Base-by-base conservation (phyloP, 2,329 filamentous ascomycete genomes). In the Colletotrichum sp. region DNA sequence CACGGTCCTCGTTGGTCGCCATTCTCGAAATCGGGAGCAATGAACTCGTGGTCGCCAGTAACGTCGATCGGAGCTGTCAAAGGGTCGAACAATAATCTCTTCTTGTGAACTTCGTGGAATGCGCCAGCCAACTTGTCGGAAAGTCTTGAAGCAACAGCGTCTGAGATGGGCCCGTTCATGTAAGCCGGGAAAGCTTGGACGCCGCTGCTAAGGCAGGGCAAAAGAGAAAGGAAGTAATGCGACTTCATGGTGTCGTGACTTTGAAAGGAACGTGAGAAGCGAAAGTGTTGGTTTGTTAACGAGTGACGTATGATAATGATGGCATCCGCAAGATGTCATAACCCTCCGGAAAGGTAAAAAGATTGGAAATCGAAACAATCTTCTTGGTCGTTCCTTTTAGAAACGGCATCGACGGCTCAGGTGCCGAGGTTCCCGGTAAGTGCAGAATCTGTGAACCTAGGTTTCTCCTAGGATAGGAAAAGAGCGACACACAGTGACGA, bases 1-100 rank as follows among this genome's bases (percentile, higher is more conserved):
- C 84, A 86, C 26, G 81, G 36, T 65, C 80, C 14, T 78, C 81
- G 39, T 73, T 79, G 81, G 26, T 78, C 80, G 7, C 81, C 81
- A 10, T 71, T 78, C 14, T 78, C 68, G 28, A 79, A 81, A 43
- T 82, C 75, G 0, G 81, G 81, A 0, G 81, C 70, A 7, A 65
- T 65, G n/a, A 83, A 83, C 55, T 79, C 63, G 67, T 83, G 79
- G 9, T 74, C 39, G 34, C 80, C 75, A 24, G 18, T 36, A 4
- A 76, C 74, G 32, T 81, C 72, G 43, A 81, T 79, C 4, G 79
- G 79, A 1, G 63, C 60, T 6, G 72, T 76, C 67, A 77, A 24
- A 1, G 78, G 76, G 34, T 80, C 77, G 55, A 78, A 78, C 2
- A 79, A 39, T 3, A 77, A 59, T 21, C 78, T 66, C 73, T 79